Evolutionary conservation across 805 yeast genomes (phyloP).

Genomic region (Zygosaccharomyces pseudorouxii): DNA sequence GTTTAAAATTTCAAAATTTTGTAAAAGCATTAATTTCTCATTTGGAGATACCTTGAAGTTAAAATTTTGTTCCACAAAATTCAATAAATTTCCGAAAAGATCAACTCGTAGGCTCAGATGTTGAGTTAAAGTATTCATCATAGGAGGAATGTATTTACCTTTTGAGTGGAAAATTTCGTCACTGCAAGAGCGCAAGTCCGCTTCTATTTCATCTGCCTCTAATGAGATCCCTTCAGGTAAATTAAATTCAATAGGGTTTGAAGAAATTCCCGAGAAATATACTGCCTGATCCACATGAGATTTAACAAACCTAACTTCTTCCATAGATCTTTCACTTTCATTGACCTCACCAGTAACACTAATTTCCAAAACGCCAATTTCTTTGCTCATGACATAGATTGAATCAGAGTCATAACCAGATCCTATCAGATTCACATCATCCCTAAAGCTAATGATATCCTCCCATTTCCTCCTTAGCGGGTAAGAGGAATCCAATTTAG

Average conservation of each 20-base stretch:
- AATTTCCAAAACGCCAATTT: constrained; percentile 58
- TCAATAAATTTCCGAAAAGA: constrained; percentile 43
- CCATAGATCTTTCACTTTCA: constrained; percentile 23
- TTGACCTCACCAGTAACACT: constrained; percentile 39
- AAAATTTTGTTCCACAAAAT: constrained; percentile 46
- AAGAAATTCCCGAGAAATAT: constrained; percentile 46
- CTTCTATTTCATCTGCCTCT: constrained; percentile 42
- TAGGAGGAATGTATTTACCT: constrained; percentile 53
- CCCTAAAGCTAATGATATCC: constrained; percentile 60
- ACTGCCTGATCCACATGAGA: constrained; percentile 83
- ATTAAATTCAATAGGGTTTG: constrained; percentile 47
- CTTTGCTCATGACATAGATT: constrained; percentile 45
- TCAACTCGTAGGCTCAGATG: constrained; percentile 49
- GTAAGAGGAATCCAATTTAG: constrained; percentile 33
- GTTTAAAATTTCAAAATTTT: constrained; percentile 41
- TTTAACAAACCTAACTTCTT: constrained; percentile 43
- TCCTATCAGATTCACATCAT: constrained; percentile 52
- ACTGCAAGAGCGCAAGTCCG: constrained; percentile 48
- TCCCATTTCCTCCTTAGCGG: constrained; percentile 62
- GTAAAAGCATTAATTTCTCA: constrained; percentile 39
- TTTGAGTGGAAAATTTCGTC: constrained; percentile 53
- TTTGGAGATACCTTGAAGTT: constrained; percentile 33
- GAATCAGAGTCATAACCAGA: constrained; percentile 51
- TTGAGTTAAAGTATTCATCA: constrained; percentile 46
- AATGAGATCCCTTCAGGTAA: constrained; percentile 43